phyloP scores from a whole-genome alignment of 1,284 basidiomycete species.

The Ustilago hordei region DNA sequence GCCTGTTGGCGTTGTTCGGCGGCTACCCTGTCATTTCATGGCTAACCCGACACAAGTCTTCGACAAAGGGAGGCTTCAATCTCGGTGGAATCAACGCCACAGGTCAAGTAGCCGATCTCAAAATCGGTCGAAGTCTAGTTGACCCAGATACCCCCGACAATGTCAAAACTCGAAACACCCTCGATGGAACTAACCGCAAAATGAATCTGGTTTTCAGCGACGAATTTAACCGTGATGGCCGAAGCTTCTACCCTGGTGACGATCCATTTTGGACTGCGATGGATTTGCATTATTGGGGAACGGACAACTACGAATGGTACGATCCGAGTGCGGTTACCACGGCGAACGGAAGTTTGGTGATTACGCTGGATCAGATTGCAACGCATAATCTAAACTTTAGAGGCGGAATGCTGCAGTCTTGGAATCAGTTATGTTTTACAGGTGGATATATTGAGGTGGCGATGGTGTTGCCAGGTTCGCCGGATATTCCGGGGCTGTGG shows the following conservation, averaged over 20 bases:
- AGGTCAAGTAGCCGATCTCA: slow-evolving; percentile 41
- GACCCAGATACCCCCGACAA: slow-evolving; percentile 60
- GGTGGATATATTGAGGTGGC: slow-evolving; percentile 68
- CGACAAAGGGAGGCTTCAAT: slow-evolving; percentile 46
- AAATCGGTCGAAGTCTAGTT: slow-evolving; percentile 42
- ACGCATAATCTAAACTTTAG: slow-evolving; percentile 61
- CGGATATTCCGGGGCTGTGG: slow-evolving; percentile 57
- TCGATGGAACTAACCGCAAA: slow-evolving; percentile 32
- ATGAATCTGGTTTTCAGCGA: slow-evolving; percentile 66
- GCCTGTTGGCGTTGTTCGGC: slow-evolving; percentile 48
- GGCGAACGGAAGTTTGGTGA: slow-evolving; percentile 48
- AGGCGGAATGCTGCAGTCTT: slow-evolving; percentile 62
- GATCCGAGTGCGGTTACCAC: slow-evolving; percentile 62
- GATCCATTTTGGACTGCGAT: slow-evolving; percentile 70
- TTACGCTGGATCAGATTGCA: slow-evolving; percentile 69
- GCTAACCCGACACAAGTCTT: slow-evolving; percentile 6
- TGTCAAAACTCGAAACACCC: slow-evolving; percentile 28
- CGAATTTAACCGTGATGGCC: slow-evolving; percentile 62
- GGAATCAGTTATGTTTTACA: slow-evolving; percentile 69
- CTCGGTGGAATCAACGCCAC: slow-evolving; percentile 49
- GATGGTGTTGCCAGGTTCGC: slow-evolving; percentile 56
- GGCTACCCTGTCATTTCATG: slow-evolving; percentile 55
- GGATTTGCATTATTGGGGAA: slow-evolving; percentile 63
- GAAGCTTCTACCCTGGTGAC: slow-evolving; percentile 65
- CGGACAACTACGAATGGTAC: slow-evolving; percentile 63